Evolutionary conservation across 352 stramenopile species (phyloP).

Genomic region (Pythium utonaiense): DNA sequence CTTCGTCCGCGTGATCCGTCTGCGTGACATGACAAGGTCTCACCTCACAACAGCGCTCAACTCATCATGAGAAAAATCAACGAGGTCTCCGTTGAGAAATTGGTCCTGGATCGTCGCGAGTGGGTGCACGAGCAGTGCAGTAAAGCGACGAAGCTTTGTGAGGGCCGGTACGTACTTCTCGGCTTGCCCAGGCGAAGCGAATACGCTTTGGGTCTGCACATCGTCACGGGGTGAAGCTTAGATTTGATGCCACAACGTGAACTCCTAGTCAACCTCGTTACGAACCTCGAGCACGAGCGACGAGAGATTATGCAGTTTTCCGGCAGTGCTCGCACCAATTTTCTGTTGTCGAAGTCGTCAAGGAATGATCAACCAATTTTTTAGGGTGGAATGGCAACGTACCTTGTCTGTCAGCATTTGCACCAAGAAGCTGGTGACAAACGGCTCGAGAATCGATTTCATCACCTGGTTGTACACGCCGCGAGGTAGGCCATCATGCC

Average conservation of each 20-base stretch:
- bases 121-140: slow-evolving; percentile 50
- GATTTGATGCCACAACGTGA: neutral
- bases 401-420: slow-evolving; percentile 49
- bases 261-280: neutral
- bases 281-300: slow-evolving; percentile 24
- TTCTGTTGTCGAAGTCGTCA: slow-evolving; percentile 1
- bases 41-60: slow-evolving; percentile 48
- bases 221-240: slow-evolving; percentile 25
- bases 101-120: slow-evolving; percentile 57
- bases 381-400: neutral
- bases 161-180: slow-evolving; percentile 49
- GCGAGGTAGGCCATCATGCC: slow-evolving; percentile 52
- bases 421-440: slow-evolving; percentile 54
- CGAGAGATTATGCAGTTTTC: slow-evolving; percentile 16
- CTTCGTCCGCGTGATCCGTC: too few species aligned
- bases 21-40: neutral
- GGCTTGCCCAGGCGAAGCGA: slow-evolving; percentile 45
- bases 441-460: slow-evolving; percentile 45
- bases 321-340: slow-evolving; percentile 11
- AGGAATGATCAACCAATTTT: neutral
- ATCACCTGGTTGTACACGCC: slow-evolving; percentile 57
- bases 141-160: slow-evolving; percentile 46
- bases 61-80: slow-evolving; percentile 39
- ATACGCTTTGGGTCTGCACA: slow-evolving; percentile 36
- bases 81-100: slow-evolving; percentile 40